Evolutionary conservation across 192 early-diverging fungal genomes (phyloP).

Genomic region (Coemansia sp.): DNA sequence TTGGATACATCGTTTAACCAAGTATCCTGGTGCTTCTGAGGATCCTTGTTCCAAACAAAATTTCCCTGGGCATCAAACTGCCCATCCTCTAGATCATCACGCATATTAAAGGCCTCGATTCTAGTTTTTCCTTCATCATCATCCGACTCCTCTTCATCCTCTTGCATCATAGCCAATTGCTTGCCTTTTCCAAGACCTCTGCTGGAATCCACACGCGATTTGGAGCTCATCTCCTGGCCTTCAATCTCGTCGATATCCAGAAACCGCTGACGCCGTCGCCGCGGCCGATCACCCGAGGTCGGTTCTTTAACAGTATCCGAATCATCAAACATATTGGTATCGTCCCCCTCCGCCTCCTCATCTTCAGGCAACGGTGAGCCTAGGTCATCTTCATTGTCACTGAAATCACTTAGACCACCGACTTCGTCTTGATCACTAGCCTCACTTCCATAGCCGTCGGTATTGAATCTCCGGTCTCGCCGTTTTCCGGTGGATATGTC

Average conservation of each 20-base stretch:
- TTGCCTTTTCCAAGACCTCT: not conserved
- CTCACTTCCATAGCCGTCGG: conserved; percentile 37
- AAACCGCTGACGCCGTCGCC: conserved; percentile 35
- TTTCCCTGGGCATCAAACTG: conserved; percentile 64
- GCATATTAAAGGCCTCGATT: conserved; percentile 75
- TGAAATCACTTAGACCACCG: conserved; percentile 27
- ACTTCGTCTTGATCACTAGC: conserved; percentile 33
- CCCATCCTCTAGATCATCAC: conserved; percentile 67
- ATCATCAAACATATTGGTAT: conserved; percentile 64
- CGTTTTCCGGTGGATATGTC: conserved; percentile 26
- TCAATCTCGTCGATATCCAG: conserved; percentile 57
- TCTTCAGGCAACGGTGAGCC: not conserved
- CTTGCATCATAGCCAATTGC: not conserved
- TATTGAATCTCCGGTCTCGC: conserved; percentile 9
- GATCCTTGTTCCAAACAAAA: conserved; percentile 70
- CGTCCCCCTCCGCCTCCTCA: conserved; percentile 15
- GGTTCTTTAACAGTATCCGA: conserved; percentile 12
- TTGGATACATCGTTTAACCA: conserved; percentile 65
- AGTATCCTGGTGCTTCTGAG: conserved; percentile 64
- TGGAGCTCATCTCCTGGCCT: conserved; percentile 53
- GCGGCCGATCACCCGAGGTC: conserved; percentile 1
- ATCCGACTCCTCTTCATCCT: not conserved
- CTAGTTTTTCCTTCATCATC: conserved; percentile 1
- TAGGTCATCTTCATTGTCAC: conserved; percentile 28
- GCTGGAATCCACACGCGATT: conserved; percentile 7